phyloP scores from a whole-genome alignment of 768 basidiomycete species.

The Lyophyllum atratum region DNA sequence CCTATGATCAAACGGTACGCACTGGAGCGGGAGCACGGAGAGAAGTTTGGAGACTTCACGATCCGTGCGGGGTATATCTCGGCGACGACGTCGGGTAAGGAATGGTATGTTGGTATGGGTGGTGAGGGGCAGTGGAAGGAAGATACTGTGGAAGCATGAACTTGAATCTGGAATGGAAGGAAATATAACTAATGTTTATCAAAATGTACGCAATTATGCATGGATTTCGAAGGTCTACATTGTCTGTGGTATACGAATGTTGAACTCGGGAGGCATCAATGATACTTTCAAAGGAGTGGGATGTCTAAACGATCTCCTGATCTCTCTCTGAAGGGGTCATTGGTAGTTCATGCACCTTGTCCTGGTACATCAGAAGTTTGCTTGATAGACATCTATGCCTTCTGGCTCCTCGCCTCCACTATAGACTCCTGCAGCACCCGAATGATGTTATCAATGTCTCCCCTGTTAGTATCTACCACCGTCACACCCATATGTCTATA shows the following conservation, averaged over 20 bases:
- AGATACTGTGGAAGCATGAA: constrained; percentile 16
- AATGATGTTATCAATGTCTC: constrained; percentile 76
- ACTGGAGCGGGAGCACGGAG: constrained; percentile 80
- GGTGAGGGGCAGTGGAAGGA: constrained; percentile 66
- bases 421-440: constrained; percentile 63
- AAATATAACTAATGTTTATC: not conserved
- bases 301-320: no score
- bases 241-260: no score
- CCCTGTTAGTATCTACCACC: constrained; percentile 68
- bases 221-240: not conserved
- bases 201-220: not conserved
- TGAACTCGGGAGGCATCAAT: no score
- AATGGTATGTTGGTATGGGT: constrained; percentile 86
- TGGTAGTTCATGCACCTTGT: no score
- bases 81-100: constrained; percentile 77
- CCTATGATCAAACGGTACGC: constrained; percentile 98
- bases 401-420: constrained; percentile 37
- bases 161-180: not conserved
- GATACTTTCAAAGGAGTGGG: no score
- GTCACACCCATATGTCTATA: constrained; percentile 87
- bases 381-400: constrained; percentile 21
- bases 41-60: constrained; percentile 95
- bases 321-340: not conserved
- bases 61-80: constrained; percentile 91
- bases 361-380: no score